These are phyloP conservation scores for Alternaria solani DNA, from an alignment of 2,329 filamentous ascomycete species.

Conservation along the genomic window DNA sequence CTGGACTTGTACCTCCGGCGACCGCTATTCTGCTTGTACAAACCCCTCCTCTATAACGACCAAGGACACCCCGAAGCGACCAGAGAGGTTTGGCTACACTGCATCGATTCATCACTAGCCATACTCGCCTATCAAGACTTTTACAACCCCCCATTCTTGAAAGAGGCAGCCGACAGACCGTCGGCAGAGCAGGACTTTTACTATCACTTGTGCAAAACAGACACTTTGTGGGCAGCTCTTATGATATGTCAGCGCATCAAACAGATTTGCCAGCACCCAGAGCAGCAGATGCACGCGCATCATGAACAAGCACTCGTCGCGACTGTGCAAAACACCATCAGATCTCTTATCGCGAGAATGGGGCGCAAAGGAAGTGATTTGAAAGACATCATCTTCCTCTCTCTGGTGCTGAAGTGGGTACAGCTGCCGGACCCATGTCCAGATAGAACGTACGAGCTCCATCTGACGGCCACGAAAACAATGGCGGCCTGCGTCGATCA, in stretches of 20 bases:
- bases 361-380: slow-evolving; percentile 28
- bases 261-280: slow-evolving; percentile 1
- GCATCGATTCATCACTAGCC: slow-evolving; percentile 28
- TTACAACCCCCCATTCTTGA: slow-evolving; percentile 15
- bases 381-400: slow-evolving; percentile 32
- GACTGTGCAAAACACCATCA: slow-evolving; percentile 23
- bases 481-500: slow-evolving; percentile 24
- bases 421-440: slow-evolving; percentile 10
- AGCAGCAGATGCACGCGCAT: not conserved
- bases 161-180: slow-evolving; percentile 2
- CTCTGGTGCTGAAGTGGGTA: slow-evolving; percentile 26
- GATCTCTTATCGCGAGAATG: slow-evolving; percentile 22
- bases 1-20: slow-evolving; percentile 30
- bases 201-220: slow-evolving; percentile 38
- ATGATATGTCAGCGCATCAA: slow-evolving; percentile 43
- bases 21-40: slow-evolving; percentile 28
- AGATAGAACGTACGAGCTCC: slow-evolving; percentile 7
- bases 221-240: slow-evolving; percentile 43
- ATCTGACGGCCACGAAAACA: slow-evolving; percentile 12
- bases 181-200: slow-evolving; percentile 36
- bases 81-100: slow-evolving; percentile 22
- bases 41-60: slow-evolving; percentile 28
- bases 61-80: slow-evolving; percentile 8
- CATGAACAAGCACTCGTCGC: slow-evolving; percentile 8
- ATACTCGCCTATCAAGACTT: slow-evolving; percentile 33